Conservation (phyloP, 768 basidiomycete species). For the Tylopilus vinaceipallidus region DNA sequence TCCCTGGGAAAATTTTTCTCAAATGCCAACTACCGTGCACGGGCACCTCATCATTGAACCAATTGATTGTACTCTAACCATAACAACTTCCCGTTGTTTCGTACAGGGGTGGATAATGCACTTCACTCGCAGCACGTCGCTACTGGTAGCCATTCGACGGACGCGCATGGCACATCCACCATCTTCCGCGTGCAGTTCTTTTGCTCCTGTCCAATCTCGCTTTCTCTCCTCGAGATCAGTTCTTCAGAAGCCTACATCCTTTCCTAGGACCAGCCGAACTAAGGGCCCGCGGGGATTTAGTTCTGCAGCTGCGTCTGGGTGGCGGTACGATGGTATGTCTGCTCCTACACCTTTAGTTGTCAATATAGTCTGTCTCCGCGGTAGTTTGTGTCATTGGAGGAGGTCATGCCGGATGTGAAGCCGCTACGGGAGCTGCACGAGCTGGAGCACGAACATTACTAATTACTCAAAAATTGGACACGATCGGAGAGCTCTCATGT, state of each 20-base stretch:
- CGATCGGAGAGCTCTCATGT: constrained; percentile 82
- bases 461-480: constrained; percentile 78
- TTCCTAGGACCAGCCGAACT: background rate
- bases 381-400: constrained; percentile 85
- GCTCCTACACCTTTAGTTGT: background rate
- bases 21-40: too few species aligned
- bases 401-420: constrained; percentile 92
- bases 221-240: background rate
- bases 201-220: background rate
- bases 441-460: constrained; percentile 79
- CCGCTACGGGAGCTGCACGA: constrained; percentile 82
- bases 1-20: constrained; percentile 13
- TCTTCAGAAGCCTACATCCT: background rate
- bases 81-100: too few species aligned
- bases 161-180: background rate
- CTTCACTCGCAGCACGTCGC: background rate
- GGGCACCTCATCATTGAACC: too few species aligned
- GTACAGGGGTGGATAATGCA: constrained; percentile 1
- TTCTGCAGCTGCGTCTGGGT: background rate
- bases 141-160: constrained; percentile 8
- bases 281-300: too few species aligned
- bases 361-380: constrained; percentile 38
- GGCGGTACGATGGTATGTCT: constrained; percentile 26
- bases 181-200: background rate
- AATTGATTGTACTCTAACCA: too few species aligned